Base-by-base conservation (phyloP, 1,139 yeast species). In the Maudiozyma humilis region DNA sequence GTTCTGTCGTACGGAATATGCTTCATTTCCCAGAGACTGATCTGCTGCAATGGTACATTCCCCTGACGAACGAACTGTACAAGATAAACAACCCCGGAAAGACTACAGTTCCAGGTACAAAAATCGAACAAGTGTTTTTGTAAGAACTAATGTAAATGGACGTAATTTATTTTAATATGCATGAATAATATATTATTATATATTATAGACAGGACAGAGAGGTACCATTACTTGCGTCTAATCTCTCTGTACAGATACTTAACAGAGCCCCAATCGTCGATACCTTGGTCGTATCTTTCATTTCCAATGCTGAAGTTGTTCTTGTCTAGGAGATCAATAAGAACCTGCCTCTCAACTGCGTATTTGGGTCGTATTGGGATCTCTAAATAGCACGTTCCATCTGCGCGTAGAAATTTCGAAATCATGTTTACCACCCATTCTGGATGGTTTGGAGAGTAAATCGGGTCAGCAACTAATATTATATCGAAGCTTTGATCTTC, bases 251-350 rank as follows among this genome's bases (percentile, higher is more conserved):
- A 82, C 40, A 78, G 65, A 57, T 79, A 88, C 36, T 69, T 60
- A 52, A 79, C 79, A 33, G 71, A 73, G 0, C 97, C 97, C 69
- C 88, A 91, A 59, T 91, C 97, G 56, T 91, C 97, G 44, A 67
- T 68, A 0, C 96, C 96, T 12, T 70, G 66, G 50, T 82, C 84
- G 25, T 62, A 63, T 1, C 64, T 68, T 36, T 64, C 64, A 4
- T 53, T 49, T 0, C 56, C 45, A 3, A 57, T 59, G 1, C 27
- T 33, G 1, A 72, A 46, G 0, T 69, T 69, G 5, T 66, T 53
- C 0, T 63, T 58, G 0, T 57, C 55, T 42, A 88, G 57, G 23
- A 82, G 60, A 0, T 49, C 47, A 84, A 91, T 85, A 20, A 91
- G 63, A 15, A 55, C 42, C 1, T 66, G 70, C 49, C 97, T 66